Conservation (phyloP, 202 grass and related monocot genomes). For the Schoenoplectus tabernaemontani region DNA sequence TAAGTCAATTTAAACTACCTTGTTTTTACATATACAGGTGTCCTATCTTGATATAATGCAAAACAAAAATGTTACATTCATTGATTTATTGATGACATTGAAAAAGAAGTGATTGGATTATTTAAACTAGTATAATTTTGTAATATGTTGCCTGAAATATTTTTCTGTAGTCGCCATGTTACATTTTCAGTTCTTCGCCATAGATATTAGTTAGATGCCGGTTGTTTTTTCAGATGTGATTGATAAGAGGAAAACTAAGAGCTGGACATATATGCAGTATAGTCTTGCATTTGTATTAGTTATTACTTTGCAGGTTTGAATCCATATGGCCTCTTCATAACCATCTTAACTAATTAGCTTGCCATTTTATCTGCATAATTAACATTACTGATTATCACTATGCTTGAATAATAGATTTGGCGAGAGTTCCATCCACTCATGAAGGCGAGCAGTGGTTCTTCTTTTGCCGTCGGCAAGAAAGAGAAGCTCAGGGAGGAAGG, state of each 20-base stretch:
- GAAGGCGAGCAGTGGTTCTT: slow-evolving; percentile 71
- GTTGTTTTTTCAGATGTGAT: neutral
- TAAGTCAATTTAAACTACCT: neutral
- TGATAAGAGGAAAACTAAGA: neutral
- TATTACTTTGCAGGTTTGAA: neutral
- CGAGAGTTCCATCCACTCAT: slow-evolving; percentile 14
- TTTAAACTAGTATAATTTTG: neutral
- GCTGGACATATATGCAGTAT: neutral
- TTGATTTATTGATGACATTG: neutral
- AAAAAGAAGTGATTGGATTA: neutral
- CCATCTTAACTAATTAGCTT: neutral
- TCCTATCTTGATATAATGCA: neutral
- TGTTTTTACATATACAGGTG: neutral
- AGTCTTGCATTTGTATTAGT: neutral
- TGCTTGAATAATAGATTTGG: slow-evolving; percentile 6
- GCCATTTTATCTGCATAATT: neutral
- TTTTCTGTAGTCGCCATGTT: neutral
- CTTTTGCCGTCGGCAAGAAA: slow-evolving; percentile 74
- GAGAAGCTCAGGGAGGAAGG: slow-evolving; percentile 64
- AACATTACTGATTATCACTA: neutral
- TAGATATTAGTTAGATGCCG: neutral
- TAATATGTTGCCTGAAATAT: neutral
- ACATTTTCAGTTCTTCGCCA: neutral
- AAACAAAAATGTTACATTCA: neutral
- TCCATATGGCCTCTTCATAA: neutral